Evolutionary conservation across 805 yeast species (phyloP).

Genomic region (Ascoidea rubescens): DNA sequence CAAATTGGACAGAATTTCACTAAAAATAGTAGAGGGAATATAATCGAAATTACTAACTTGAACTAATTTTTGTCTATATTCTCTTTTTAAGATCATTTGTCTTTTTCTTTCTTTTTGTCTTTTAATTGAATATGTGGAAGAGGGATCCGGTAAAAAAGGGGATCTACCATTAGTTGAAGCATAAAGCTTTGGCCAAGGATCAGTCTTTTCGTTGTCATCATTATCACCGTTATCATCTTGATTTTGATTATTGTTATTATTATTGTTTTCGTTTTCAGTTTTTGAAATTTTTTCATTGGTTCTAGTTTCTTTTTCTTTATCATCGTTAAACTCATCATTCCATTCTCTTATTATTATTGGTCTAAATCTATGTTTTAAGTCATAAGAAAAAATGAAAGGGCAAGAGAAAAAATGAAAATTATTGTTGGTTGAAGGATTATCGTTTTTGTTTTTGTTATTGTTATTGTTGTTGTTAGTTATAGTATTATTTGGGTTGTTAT

Average conservation of each 20-base stretch:
- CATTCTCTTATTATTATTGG: constrained; percentile 82
- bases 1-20: too few relatives aligned
- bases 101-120: constrained; percentile 20
- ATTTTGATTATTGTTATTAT: too few relatives aligned
- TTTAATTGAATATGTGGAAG: constrained; percentile 24
- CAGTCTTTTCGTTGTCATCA: constrained; percentile 8
- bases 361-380: constrained; percentile 59
- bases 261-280: too few relatives aligned
- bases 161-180: constrained; percentile 62
- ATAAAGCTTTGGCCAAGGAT: constrained; percentile 44
- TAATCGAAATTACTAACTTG: constrained; percentile 7
- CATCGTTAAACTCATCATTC: constrained; percentile 23
- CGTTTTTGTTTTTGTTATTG: neutral
- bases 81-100: constrained; percentile 19
- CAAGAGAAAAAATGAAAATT: constrained; percentile 73
- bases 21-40: neutral
- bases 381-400: constrained; percentile 67
- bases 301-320: constrained; percentile 16
- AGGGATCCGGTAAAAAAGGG: constrained; percentile 59
- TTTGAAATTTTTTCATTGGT: constrained; percentile 16
- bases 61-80: constrained; percentile 23
- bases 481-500: too few relatives aligned
- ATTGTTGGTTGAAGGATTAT: neutral
- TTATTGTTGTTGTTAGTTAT: neutral
- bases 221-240: constrained; percentile 4